Evolutionary conservation across 768 basidiomycete genomes (phyloP).

Genomic region (Rhodotorula babjevae): DNA sequence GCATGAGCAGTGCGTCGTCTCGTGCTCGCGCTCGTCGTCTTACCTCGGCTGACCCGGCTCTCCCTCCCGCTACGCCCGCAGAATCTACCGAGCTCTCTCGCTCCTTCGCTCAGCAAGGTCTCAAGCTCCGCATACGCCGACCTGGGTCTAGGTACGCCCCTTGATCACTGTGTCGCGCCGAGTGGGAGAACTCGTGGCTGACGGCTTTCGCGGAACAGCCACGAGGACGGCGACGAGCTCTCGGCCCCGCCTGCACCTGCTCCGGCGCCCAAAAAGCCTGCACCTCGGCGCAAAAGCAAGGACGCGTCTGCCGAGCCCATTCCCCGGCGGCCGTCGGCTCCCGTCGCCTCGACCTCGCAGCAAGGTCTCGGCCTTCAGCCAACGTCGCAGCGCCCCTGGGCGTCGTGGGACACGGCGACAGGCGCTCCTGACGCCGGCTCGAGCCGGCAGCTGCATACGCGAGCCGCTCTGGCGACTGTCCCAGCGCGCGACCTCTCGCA

Average conservation of each 20-base stretch:
- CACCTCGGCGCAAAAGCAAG: too few species aligned
- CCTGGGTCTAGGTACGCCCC: slow-evolving; percentile 11
- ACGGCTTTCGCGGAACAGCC: too few species aligned
- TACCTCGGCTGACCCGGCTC: too few species aligned
- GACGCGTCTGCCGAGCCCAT: background rate
- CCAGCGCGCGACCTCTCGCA: background rate
- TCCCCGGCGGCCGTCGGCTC: background rate
- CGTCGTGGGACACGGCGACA: background rate
- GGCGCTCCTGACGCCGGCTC: too few species aligned
- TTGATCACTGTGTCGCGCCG: too few species aligned
- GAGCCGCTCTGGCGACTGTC: background rate
- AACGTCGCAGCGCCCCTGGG: background rate
- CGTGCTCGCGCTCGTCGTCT: too few species aligned
- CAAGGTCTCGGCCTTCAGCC: background rate
- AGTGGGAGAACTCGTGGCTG: too few species aligned
- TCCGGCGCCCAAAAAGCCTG: too few species aligned
- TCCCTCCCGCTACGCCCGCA: background rate
- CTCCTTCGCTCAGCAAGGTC: slow-evolving; percentile 26
- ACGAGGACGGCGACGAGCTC: too few species aligned
- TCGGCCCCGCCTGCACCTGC: too few species aligned
- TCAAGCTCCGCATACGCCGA: slow-evolving; percentile 27
- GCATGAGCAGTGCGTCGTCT: slow-evolving; percentile 74
- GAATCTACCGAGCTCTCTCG: slow-evolving; percentile 34
- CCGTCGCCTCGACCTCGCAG: background rate
- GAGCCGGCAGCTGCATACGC: background rate